phyloP scores from a whole-genome alignment of 2,329 filamentous ascomycete species.

The Verticillium isaacii region DNA sequence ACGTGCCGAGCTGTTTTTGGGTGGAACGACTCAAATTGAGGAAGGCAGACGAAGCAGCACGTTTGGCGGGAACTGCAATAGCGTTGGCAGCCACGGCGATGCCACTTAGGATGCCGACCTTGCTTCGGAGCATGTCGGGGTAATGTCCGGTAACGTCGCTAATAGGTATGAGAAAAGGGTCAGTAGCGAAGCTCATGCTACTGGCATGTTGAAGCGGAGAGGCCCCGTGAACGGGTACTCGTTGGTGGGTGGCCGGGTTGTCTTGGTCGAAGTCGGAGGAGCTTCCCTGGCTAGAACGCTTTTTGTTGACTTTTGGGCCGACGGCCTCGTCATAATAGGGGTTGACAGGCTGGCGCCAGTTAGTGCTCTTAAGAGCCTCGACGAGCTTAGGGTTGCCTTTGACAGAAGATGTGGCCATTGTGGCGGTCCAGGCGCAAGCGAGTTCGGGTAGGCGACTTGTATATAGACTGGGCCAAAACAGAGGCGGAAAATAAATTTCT shows the following conservation, averaged over 20 bases:
- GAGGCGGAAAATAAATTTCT: not conserved
- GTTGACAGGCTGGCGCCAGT: constrained; percentile 6
- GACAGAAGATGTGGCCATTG: not conserved
- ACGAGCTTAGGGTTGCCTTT: not conserved
- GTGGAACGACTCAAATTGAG: constrained; percentile 4
- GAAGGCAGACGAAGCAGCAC: not conserved
- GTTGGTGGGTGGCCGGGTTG: not conserved
- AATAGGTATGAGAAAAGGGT: not conserved
- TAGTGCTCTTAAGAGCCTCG: not conserved
- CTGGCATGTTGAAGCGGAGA: not conserved
- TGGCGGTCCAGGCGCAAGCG: no score
- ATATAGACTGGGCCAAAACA: not conserved
- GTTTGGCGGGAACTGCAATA: not conserved
- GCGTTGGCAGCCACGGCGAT: not conserved
- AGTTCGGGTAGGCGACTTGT: not conserved
- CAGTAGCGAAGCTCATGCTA: not conserved
- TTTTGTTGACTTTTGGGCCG: not conserved
- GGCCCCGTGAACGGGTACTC: not conserved
- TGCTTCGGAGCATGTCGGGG: not conserved
- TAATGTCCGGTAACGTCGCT: no score
- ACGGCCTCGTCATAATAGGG: not conserved
- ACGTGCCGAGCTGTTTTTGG: not conserved
- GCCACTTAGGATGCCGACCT: not conserved
- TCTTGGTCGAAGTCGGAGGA: not conserved
- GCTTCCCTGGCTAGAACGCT: not conserved